phyloP scores from a whole-genome alignment of 2,329 filamentous ascomycete genomes.

The Colletotrichum sp. region DNA sequence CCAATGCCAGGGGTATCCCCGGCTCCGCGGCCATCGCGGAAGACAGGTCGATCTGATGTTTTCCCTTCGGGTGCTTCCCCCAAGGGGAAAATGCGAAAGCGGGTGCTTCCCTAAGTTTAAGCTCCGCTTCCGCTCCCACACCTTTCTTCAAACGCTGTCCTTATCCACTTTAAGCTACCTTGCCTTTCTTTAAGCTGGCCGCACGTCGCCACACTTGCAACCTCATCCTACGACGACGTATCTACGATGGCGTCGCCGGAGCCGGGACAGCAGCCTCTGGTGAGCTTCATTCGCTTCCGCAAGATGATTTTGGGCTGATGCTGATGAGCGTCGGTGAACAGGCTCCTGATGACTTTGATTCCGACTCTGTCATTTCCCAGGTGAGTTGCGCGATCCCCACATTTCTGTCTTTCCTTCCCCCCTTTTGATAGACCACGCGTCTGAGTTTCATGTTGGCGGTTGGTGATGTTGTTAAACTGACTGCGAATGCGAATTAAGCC shows the following conservation, averaged over 20 bases:
- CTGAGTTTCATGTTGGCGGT: background rate
- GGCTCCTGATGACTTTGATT: slow-evolving; percentile 13
- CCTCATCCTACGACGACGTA: background rate
- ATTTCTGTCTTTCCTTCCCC: background rate
- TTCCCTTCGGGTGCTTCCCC: background rate
- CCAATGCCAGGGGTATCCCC: background rate
- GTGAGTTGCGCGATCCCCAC: background rate
- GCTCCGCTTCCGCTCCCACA: background rate
- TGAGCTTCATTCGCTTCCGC: background rate
- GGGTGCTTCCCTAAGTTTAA: background rate
- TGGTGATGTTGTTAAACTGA: too few species aligned
- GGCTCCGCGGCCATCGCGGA: background rate
- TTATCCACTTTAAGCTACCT: background rate
- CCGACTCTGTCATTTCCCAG: slow-evolving; percentile 12
- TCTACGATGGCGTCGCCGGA: background rate
- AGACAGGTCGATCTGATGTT: background rate
- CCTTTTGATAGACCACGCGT: background rate
- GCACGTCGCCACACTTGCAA: background rate
- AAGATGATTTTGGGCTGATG: background rate
- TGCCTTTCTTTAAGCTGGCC: background rate
- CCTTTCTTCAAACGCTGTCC: background rate
- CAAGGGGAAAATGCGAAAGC: background rate
- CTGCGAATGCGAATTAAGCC: background rate
- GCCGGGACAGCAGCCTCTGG: background rate
- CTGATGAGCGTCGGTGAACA: background rate